Evolutionary conservation across 176 grass and related monocot genomes (phyloP).

Genomic region (Otatea glauca): DNA sequence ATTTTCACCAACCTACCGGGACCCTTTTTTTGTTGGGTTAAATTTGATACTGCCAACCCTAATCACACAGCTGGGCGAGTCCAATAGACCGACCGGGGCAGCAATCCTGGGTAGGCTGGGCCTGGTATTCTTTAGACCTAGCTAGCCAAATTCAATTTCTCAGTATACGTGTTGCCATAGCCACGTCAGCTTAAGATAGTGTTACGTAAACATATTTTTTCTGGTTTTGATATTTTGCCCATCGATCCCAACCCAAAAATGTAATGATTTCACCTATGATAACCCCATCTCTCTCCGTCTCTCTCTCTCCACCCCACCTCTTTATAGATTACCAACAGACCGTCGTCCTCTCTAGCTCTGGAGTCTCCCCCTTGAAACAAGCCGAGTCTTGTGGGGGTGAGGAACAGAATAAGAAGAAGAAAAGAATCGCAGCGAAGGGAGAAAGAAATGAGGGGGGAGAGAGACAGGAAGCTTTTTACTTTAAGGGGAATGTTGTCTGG

Average conservation of each 20-base stretch:
- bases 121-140: neutral
- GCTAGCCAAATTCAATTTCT: neutral
- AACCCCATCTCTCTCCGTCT: conserved; percentile 15
- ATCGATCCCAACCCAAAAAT: conserved; percentile 1
- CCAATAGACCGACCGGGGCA: neutral
- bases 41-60: conserved; percentile 18
- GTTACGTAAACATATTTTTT: neutral
- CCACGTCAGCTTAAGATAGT: conserved; percentile 18
- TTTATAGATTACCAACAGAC: conserved; percentile 49
- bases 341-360: conserved; percentile 17
- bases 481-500: conserved; percentile 71
- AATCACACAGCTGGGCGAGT: conserved; percentile 18
- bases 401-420: neutral
- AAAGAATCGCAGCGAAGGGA: neutral
- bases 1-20: conserved; percentile 21
- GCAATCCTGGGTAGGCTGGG: neutral
- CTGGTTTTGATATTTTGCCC: conserved; percentile 25
- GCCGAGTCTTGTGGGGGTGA: conserved; percentile 7
- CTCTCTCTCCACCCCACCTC: neutral
- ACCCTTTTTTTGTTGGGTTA: neutral
- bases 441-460: neutral
- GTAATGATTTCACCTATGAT: conserved; percentile 49
- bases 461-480: neutral
- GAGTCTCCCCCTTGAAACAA: conserved; percentile 32
- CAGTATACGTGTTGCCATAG: conserved; percentile 22